Conservation (phyloP, 1,284 basidiomycete species). For the Leccinum brunneo-olivaceum region DNA sequence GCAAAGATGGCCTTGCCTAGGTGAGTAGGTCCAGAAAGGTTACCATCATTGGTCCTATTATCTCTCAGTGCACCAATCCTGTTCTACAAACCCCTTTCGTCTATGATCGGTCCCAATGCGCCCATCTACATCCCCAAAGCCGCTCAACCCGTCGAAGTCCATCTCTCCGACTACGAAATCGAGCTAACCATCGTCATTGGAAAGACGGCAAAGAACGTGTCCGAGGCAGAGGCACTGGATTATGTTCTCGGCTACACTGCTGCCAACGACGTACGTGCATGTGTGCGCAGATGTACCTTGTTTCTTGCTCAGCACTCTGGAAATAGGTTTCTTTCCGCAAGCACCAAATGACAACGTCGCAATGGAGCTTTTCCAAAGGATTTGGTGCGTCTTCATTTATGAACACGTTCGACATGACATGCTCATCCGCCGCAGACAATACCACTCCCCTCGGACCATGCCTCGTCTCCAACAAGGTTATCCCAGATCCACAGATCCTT, state of each 20-base stretch:
- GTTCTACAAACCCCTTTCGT: conserved; percentile 74
- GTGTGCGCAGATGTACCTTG: too few species aligned
- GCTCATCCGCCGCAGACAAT: conserved; percentile 43
- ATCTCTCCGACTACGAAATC: conserved; percentile 83
- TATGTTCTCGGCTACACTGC: conserved; percentile 79
- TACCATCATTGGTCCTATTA: background rate
- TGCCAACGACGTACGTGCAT: conserved; percentile 63
- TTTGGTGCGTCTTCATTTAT: conserved; percentile 43
- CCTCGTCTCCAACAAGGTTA: conserved; percentile 57
- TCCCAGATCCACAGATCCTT: conserved; percentile 68
- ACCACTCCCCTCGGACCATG: conserved; percentile 74
- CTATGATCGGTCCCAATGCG: conserved; percentile 67
- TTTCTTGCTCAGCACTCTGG: too few species aligned
- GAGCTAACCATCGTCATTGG: conserved; percentile 85
- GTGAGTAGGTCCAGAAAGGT: conserved; percentile 34
- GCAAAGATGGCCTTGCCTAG: conserved; percentile 55
- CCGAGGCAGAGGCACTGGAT: conserved; percentile 68
- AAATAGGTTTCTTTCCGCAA: conserved; percentile 70
- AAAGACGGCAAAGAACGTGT: conserved; percentile 71
- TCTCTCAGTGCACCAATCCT: conserved; percentile 55
- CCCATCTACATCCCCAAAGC: conserved; percentile 62
- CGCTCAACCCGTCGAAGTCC: conserved; percentile 63
- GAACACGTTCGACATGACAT: background rate
- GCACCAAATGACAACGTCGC: conserved; percentile 67
- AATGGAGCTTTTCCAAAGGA: conserved; percentile 83